A percentile compares a stretch with the other conserved stretches of the same genome.
Conservation (phyloP, 345 rosid species). For the Bruguiera gymnorhiza region DNA sequence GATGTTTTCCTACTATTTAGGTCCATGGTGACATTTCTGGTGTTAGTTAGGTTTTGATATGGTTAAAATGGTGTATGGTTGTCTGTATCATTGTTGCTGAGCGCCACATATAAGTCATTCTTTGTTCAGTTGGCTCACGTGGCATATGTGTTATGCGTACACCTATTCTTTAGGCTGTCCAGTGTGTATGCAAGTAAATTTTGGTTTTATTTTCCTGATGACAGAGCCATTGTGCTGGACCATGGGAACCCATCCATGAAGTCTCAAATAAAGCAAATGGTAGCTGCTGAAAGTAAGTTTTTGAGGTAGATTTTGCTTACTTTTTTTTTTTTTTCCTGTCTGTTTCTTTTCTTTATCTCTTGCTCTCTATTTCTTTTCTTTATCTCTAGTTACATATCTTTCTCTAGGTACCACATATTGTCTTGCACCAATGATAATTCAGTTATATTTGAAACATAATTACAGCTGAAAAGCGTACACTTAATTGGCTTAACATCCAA, state of each 20-base stretch:
- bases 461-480: too few species aligned
- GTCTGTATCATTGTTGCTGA: background rate
- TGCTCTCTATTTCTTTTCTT: background rate
- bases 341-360: background rate
- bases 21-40: background rate
- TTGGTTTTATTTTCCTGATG: conserved; percentile 19
- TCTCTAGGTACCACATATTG: too few species aligned
- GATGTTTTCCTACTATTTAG: background rate
- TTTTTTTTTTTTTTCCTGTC: background rate
- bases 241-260: conserved; percentile 75
- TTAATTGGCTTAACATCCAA: too few species aligned
- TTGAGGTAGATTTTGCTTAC: conserved; percentile 5
- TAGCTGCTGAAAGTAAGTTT: conserved; percentile 73
- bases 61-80: conserved; percentile 1
- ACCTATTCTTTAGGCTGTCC: background rate
- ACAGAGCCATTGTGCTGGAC: conserved; percentile 90
- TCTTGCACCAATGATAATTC: too few species aligned
- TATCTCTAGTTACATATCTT: too few species aligned
- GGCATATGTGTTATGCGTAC: too few species aligned
- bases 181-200: background rate
- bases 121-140: conserved; percentile 8
- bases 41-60: conserved; percentile 3
- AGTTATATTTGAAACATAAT: too few species aligned
- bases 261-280: conserved; percentile 64
- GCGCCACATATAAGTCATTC: background rate